A percentile compares a stretch with the other conserved stretches of the same genome.
Evolutionary conservation across 2,329 filamentous ascomycete species (phyloP).

Genomic region (Exophiala mesophila): DNA sequence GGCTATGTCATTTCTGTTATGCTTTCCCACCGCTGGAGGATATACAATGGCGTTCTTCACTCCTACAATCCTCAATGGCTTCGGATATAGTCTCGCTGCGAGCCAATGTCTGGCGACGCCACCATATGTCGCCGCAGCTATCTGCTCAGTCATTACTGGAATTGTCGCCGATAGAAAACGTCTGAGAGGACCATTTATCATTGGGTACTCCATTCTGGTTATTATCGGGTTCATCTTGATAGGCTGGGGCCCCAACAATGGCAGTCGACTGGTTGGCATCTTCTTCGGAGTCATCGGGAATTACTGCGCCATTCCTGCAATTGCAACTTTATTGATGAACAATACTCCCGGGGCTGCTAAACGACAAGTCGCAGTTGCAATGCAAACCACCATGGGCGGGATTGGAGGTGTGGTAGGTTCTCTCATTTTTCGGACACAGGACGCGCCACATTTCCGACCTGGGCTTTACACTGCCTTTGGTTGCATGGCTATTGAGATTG

Average conservation of each 20-base stretch:
- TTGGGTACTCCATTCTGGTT: conserved; percentile 60
- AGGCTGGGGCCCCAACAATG: conserved; percentile 55
- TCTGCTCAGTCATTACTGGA: conserved; percentile 58
- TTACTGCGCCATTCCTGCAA: conserved; percentile 69
- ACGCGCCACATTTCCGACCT: conserved; percentile 32
- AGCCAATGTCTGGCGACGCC: conserved; percentile 69
- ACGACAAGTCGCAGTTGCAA: conserved; percentile 50
- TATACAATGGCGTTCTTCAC: conserved; percentile 77
- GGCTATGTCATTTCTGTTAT: not conserved
- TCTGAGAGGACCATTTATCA: conserved; percentile 61
- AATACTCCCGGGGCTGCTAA: conserved; percentile 87
- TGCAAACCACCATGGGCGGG: conserved; percentile 39
- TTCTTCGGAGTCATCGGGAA: conserved; percentile 71
- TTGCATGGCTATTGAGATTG: not conserved
- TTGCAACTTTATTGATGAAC: conserved; percentile 76
- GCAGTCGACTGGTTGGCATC: conserved; percentile 64
- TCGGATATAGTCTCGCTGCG: conserved; percentile 60
- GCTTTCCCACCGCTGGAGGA: not conserved
- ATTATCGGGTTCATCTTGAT: conserved; percentile 53
- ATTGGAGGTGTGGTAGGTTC: conserved; percentile 71
- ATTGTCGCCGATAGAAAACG: conserved; percentile 63
- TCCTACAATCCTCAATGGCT: conserved; percentile 64
- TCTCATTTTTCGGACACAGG: conserved; percentile 58
- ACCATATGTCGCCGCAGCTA: conserved; percentile 57
- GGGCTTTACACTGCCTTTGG: conserved; percentile 13